Evolutionary conservation across 148 eudicot genomes (phyloP), one percentile per base, ranked within the genome.

Genomic region (Euryodendron excelsum): DNA sequence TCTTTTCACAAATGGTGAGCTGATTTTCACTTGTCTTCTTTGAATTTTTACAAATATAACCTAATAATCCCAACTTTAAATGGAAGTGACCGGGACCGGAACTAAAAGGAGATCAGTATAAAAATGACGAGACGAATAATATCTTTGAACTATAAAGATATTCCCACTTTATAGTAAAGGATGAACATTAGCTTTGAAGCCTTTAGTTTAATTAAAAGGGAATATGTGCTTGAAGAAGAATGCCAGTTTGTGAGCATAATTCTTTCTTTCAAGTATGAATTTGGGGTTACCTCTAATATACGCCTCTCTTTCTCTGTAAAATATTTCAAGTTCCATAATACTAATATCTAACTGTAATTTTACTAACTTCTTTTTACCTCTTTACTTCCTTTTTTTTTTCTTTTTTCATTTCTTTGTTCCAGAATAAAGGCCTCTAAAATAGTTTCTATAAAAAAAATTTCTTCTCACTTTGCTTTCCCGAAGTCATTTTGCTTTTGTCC

Each of bases 101-200:
- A 66, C 9, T 21, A 53, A 25, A 37, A 1, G 31, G 7, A 67
- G 25, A 70, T 45, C 0, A 48, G 37, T 47, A 30, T 25, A 20
- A 31, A 34, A 18, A 30, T 23, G 39, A 78, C 20, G n/a, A 30
- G 34, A 78, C 15, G 66, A 78, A 69, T 69, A 53, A 37, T 56
- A 78, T 69, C 80, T 78, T 78, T 70, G 33, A 77, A 76, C 44
- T 25, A 61, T 68, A 77, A 68, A 77, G 80, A 55, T 27, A 41
- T 58, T 77, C 65, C 6, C 61, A 44, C 75, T 79, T 79, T 71
- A 33, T 21, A 60, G 21, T 31, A 74, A 71, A 72, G 61, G 12
- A 72, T 71, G 70, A 71, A 59, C 15, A 13, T 45, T 58, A 71
- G 27, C 65, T 71, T 58, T n/a, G 62, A 31, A 72, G 64, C 69